Evolutionary conservation across 225 moss, liverwort and hornwort species (phyloP).

Genomic region (Climacium dendroides): DNA sequence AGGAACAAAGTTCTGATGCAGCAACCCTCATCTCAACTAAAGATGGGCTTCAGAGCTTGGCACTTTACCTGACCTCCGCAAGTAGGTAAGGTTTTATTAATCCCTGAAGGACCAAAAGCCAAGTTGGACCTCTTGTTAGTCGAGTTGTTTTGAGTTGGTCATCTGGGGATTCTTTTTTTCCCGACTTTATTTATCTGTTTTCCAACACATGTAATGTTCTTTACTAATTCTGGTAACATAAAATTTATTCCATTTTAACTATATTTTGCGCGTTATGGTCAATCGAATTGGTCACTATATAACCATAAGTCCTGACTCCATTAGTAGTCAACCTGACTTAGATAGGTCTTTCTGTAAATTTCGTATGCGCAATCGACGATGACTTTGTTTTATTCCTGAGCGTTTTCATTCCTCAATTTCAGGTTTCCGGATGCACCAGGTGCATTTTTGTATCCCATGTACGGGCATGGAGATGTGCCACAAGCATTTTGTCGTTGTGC

Average conservation of each 20-base stretch:
- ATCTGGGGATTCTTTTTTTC: neutral
- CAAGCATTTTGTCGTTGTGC: slow-evolving; percentile 98
- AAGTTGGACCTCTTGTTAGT: neutral
- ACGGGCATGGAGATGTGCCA: slow-evolving; percentile 91
- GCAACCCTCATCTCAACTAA: slow-evolving; percentile 37
- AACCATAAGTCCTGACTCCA: neutral
- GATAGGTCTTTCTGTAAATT: neutral
- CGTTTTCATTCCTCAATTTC: neutral
- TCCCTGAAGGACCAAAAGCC: neutral
- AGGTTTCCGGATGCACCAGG: slow-evolving; percentile 83
- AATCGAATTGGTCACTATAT: neutral
- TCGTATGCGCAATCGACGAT: neutral
- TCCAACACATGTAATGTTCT: neutral
- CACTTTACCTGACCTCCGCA: slow-evolving; percentile 71
- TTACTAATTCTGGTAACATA: neutral
- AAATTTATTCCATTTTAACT: too few species aligned
- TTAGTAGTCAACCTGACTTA: neutral
- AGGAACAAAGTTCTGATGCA: slow-evolving; percentile 28
- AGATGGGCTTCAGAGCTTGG: slow-evolving; percentile 67
- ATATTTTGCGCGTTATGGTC: neutral
- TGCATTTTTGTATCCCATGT: slow-evolving; percentile 90
- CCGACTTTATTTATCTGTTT: neutral
- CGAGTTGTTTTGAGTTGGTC: neutral
- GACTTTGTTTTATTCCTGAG: neutral
- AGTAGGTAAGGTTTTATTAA: slow-evolving; percentile 30